Percentiles rank a stretch among this genome's conserved stretches.
Evolutionary conservation across 139 green algal species (phyloP).

Genomic region (Eudorina sp.): DNA sequence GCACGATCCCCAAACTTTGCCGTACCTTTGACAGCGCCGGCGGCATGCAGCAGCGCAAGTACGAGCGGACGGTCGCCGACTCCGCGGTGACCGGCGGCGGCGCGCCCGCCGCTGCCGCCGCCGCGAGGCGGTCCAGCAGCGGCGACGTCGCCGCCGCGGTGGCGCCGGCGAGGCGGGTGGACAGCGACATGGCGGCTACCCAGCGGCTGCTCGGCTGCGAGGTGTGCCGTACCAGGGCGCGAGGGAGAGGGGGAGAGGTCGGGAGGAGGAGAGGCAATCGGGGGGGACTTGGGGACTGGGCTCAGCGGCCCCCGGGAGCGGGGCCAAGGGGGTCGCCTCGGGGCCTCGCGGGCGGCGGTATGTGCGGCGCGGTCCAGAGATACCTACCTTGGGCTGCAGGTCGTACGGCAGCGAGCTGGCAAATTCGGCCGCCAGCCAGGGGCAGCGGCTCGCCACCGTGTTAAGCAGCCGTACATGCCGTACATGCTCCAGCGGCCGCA

Average conservation of each 20-base stretch:
- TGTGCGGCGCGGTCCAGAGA: background rate
- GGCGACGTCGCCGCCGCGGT: background rate
- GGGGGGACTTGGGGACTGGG: too few species aligned
- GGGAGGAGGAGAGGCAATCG: too few species aligned
- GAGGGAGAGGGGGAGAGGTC: too few species aligned
- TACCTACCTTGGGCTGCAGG: slow-evolving; percentile 67
- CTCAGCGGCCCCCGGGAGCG: too few species aligned
- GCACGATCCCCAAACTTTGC: too few species aligned
- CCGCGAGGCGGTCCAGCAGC: background rate
- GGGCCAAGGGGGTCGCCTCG: too few species aligned
- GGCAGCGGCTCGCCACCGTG: slow-evolving; percentile 36
- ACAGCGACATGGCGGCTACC: slow-evolving; percentile 56
- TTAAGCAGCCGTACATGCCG: slow-evolving; percentile 63
- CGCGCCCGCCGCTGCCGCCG: background rate
- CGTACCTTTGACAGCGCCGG: slow-evolving; percentile 62
- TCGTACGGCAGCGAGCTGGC: slow-evolving; percentile 66
- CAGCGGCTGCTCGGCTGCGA: slow-evolving; percentile 48
- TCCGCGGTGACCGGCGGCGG: slow-evolving; percentile 10
- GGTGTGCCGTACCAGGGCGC: background rate
- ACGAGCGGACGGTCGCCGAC: slow-evolving; percentile 13
- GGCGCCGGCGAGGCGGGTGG: slow-evolving; percentile 12
- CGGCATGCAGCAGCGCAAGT: slow-evolving; percentile 54
- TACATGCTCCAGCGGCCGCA: slow-evolving; percentile 46
- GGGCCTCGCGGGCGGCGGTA: too few species aligned
- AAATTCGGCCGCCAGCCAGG: slow-evolving; percentile 67